phyloP scores from a whole-genome alignment of 345 rosid species.

The Microthlaspi erraticum region DNA sequence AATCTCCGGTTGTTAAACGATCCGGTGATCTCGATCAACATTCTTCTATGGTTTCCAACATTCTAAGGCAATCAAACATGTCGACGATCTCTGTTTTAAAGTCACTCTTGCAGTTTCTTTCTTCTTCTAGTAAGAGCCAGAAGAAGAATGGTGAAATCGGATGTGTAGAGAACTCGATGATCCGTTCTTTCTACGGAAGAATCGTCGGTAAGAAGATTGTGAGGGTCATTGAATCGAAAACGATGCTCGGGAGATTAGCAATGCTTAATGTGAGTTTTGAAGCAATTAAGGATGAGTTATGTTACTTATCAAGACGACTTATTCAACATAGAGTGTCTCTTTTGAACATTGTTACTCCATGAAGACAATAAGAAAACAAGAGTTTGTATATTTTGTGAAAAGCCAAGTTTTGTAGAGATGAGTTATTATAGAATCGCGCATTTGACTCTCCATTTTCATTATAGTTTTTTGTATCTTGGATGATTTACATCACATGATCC shows the following conservation, averaged over 20 bases:
- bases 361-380: not conserved
- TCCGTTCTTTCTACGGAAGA: constrained; percentile 45
- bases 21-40: constrained; percentile 30
- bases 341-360: constrained; percentile 51
- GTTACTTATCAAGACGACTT: constrained; percentile 49
- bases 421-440: constrained; percentile 3
- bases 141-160: constrained; percentile 30
- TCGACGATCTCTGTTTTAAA: constrained; percentile 46
- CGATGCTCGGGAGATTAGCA: constrained; percentile 38
- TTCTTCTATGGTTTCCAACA: constrained; percentile 37
- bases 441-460: constrained; percentile 7
- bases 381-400: constrained; percentile 34
- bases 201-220: constrained; percentile 29
- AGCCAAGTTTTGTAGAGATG: constrained; percentile 16
- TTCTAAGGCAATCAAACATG: constrained; percentile 36
- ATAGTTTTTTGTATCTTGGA: not conserved
- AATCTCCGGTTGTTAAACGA: not conserved
- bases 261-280: constrained; percentile 45
- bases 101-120: constrained; percentile 55
- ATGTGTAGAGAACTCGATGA: constrained; percentile 41
- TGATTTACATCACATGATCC: not conserved
- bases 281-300: constrained; percentile 52
- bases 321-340: constrained; percentile 55
- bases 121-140: constrained; percentile 24
- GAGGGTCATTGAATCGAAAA: constrained; percentile 25